Evolutionary conservation across 148 eudicot species (phyloP).

Genomic region (Vaccinium macrocarpon): DNA sequence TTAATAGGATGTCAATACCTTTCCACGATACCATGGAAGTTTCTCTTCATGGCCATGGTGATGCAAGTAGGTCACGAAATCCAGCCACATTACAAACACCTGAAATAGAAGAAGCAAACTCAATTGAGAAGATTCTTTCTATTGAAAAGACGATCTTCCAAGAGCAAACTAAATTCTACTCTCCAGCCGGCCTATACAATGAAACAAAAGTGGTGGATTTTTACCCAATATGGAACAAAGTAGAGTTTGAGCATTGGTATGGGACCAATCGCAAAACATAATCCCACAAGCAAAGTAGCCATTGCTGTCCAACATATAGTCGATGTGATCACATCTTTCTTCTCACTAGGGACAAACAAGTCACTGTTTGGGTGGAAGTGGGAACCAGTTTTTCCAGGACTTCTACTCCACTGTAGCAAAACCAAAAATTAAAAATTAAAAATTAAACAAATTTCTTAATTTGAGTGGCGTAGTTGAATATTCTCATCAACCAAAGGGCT

Average conservation of each 20-base stretch:
- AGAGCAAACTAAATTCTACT: neutral
- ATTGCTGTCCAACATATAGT: slow-evolving; percentile 50
- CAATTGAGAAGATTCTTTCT: neutral
- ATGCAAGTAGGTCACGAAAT: slow-evolving; percentile 41
- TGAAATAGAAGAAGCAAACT: neutral
- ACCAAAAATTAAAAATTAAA: neutral
- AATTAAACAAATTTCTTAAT: neutral
- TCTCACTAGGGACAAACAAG: slow-evolving; percentile 43
- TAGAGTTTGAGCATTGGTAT: slow-evolving; percentile 44
- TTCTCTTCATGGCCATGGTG: slow-evolving; percentile 47
- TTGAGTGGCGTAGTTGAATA: neutral
- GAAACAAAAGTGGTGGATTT: slow-evolving; percentile 3
- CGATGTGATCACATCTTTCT: slow-evolving; percentile 48
- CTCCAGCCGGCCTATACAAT: neutral
- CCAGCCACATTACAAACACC: slow-evolving; percentile 40
- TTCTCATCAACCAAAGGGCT: neutral
- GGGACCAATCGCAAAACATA: slow-evolving; percentile 44
- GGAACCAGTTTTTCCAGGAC: slow-evolving; percentile 55
- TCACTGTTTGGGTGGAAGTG: slow-evolving; percentile 49
- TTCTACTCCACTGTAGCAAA: slow-evolving; percentile 36
- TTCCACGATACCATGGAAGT: slow-evolving; percentile 47
- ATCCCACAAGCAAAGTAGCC: slow-evolving; percentile 39
- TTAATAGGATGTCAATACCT: slow-evolving; percentile 23
- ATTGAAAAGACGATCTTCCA: neutral
- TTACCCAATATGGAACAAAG: slow-evolving; percentile 47